Evolutionary conservation across 805 yeast genomes (phyloP).

Genomic region (Candida yuanshanica): DNA sequence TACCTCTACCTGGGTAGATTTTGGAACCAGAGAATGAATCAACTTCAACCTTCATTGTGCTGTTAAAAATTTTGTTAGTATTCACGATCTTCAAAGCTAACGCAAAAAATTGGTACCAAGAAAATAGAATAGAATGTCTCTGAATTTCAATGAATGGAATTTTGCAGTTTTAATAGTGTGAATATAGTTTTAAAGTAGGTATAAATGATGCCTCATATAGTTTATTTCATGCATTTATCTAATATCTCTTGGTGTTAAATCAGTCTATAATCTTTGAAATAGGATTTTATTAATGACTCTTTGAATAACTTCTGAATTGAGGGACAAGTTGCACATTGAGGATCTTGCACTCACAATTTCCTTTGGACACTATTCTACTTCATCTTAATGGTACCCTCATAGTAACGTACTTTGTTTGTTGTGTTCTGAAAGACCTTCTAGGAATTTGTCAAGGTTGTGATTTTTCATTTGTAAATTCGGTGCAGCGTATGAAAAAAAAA

Average conservation of each 20-base stretch:
- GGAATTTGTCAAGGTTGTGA: conserved; percentile 6
- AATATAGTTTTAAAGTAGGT: no score
- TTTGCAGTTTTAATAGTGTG: no score
- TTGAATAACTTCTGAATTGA: no score
- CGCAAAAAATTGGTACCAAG: background rate
- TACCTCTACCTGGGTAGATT: conserved; percentile 99
- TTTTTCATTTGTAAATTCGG: conserved; percentile 9
- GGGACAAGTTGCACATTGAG: no score
- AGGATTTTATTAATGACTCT: no score
- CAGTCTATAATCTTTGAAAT: no score
- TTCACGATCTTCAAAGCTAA: background rate
- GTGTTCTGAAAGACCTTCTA: conserved; percentile 6
- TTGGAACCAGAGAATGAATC: conserved; percentile 99
- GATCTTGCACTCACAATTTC: background rate
- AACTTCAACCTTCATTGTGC: conserved; percentile 95
- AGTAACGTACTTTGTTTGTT: conserved; percentile 20
- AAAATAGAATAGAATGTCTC: background rate
- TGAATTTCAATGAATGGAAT: no score
- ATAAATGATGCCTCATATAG: no score
- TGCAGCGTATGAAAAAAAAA: conserved; percentile 1
- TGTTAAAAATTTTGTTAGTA: conserved; percentile 16
- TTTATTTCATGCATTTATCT: no score
- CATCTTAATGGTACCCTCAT: conserved; percentile 1
- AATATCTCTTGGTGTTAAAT: no score
- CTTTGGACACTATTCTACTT: background rate